A percentile compares a stretch with the other conserved stretches of the same genome.
Evolutionary conservation across 1,284 basidiomycete genomes (phyloP).

Genomic region (Neotropicomus parvogracilis): DNA sequence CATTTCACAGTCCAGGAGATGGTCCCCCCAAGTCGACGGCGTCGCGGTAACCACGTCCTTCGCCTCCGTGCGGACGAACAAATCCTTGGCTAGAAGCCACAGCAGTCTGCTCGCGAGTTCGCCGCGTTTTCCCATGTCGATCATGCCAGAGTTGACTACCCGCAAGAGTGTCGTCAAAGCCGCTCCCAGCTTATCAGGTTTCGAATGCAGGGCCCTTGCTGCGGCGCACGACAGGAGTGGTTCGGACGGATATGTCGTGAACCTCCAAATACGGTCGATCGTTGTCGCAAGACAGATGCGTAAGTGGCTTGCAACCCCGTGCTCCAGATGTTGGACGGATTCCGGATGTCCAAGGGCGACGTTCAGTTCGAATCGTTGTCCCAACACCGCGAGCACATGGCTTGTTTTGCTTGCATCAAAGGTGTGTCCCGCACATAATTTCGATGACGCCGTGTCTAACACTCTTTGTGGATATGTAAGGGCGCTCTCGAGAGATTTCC

Average conservation of each 20-base stretch:
- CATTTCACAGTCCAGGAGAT: conserved; percentile 9
- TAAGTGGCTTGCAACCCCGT: conserved; percentile 10
- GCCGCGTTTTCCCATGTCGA: conserved; percentile 9
- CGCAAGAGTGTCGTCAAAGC: neutral
- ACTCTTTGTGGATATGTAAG: neutral
- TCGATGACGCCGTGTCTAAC: neutral
- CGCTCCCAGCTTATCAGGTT: fast-evolving
- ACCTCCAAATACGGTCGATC: conserved; percentile 5
- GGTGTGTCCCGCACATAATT: neutral
- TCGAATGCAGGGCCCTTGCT: neutral
- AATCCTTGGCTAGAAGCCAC: conserved; percentile 15
- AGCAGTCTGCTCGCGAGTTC: conserved; percentile 12
- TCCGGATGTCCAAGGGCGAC: conserved; percentile 5
- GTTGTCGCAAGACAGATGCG: conserved; percentile 4
- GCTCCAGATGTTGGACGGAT: conserved; percentile 4
- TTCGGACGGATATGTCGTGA: conserved; percentile 13
- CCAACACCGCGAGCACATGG: conserved; percentile 8
- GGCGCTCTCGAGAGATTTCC: neutral
- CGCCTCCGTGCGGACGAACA: conserved; percentile 2
- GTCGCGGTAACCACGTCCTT: neutral
- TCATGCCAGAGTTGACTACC: conserved; percentile 5
- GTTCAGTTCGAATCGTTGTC: conserved; percentile 11
- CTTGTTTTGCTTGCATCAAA: neutral
- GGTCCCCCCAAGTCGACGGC: neutral
- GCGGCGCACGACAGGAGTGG: too few relatives aligned